Evolutionary conservation across 345 rosid genomes (phyloP), one percentile per base, ranked within the genome.

Genomic region (Trapa incisa): DNA sequence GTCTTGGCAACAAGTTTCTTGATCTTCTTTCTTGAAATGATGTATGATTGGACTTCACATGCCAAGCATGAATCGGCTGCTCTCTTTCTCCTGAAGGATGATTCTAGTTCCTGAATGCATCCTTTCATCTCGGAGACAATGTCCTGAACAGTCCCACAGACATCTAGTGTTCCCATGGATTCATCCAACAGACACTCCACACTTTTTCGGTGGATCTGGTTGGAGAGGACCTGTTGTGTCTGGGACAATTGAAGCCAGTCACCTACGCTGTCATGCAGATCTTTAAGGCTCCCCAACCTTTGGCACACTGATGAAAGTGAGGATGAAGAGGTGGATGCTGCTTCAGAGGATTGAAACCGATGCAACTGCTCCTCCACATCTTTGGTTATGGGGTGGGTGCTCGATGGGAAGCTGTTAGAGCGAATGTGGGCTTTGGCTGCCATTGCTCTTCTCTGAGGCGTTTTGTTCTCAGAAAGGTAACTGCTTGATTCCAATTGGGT

Each of bases 101-200:
- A 71, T 1, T 53, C 63, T 0, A 71, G 64, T 2, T 65, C 68
- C 22, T 42, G 68, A 17, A 56, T 4, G 10, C 41, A 47, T 39
- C 42, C 73, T 43, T 65, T 71, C 9, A n/a, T 48, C 57, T 47
- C 54, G 4, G 58, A 73, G 63, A 71, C 33, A 11, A 66, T 17
- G 14, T 71, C 70, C 5, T 57, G 60, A 13, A 75, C 22, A 3
- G 52, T 45, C 12, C 60, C 56, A 3, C 72, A 70, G 3, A 70
- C 50, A 32, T 68, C 77, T n/a, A 79, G 37, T 0, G 58, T 41
- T 74, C 50, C 61, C 16, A 72, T 68, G 53, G 81, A 75, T 72
- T 74, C 64, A 65, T 72, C 75, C 70, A 78, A 65, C 50, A 52
- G 13, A 32, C 67, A 54, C 11, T 64, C 73, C 0, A 41, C 16